phyloP scores from a whole-genome alignment of 2,329 filamentous ascomycete species.

The Botrytis fragariae region DNA sequence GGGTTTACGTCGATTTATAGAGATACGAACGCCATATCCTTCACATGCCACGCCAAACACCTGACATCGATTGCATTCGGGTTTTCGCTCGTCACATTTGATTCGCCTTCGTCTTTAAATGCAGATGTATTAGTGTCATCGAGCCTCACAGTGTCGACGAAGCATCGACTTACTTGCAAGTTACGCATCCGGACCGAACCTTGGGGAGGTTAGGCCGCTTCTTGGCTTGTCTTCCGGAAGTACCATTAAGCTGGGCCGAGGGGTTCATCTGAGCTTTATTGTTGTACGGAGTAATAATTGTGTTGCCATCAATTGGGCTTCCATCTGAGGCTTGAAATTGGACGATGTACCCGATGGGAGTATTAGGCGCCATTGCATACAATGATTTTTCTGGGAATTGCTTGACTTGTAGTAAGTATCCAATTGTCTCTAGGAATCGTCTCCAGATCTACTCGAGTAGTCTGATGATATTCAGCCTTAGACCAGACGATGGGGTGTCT shows the following conservation, averaged over 20 bases:
- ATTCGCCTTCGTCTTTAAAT: conserved; percentile 14
- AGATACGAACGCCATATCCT: conserved; percentile 11
- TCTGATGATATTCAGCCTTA: neutral
- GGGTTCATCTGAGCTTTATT: neutral
- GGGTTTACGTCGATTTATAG: conserved; percentile 3
- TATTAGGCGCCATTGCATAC: neutral
- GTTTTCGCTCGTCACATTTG: conserved; percentile 20
- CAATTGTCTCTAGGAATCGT: neutral
- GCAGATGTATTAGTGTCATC: conserved; percentile 4
- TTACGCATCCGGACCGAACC: conserved; percentile 18
- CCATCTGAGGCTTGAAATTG: conserved; percentile 3
- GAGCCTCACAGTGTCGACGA: neutral
- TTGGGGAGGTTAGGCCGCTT: conserved; percentile 16
- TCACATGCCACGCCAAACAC: conserved; percentile 17
- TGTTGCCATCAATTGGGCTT: neutral
- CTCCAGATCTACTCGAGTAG: neutral
- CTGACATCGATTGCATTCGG: conserved; percentile 11
- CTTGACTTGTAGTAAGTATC: neutral
- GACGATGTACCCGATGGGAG: conserved; percentile 10
- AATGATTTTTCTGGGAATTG: neutral
- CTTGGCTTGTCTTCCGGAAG: conserved; percentile 5
- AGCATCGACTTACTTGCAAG: conserved; percentile 21
- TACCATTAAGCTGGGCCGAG: neutral
- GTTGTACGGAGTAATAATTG: neutral
- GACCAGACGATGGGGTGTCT: neutral